phyloP scores from a whole-genome alignment of 2,329 filamentous ascomycete genomes.

The Scytalidium sp. region DNA sequence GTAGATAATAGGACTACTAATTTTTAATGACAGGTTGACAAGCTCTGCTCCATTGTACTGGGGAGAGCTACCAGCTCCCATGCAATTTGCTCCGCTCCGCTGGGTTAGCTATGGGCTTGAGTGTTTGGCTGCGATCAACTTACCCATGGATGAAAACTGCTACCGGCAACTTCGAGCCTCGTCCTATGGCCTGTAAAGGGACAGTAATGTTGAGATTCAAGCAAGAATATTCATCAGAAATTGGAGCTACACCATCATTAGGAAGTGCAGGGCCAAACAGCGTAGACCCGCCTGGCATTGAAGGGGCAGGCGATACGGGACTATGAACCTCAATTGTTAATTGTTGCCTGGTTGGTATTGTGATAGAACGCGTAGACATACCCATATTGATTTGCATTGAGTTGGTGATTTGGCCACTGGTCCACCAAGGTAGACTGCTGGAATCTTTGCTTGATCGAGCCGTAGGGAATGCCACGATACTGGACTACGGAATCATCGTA shows the following conservation, averaged over 20 bases:
- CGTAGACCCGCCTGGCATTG: too few species aligned
- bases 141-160: slow-evolving; percentile 7
- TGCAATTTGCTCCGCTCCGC: not conserved
- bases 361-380: too few species aligned
- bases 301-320: too few species aligned
- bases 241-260: not conserved
- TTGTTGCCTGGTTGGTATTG: too few species aligned
- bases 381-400: slow-evolving; percentile 5
- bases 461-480: slow-evolving; percentile 8
- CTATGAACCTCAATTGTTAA: too few species aligned
- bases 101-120: too few species aligned
- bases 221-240: slow-evolving; percentile 5
- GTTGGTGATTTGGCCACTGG: not conserved
- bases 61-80: not conserved
- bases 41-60: not conserved
- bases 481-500: too few species aligned
- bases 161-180: not conserved
- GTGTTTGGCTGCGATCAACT: too few species aligned
- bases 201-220: slow-evolving; percentile 7
- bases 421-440: slow-evolving; percentile 1
- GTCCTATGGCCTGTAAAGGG: too few species aligned
- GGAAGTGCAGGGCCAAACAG: too few species aligned
- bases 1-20: not conserved
- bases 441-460: slow-evolving; percentile 3
- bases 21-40: slow-evolving; percentile 3